phyloP scores from a whole-genome alignment of 148 eudicot species.

The Amaranthus hypochondriacus region DNA sequence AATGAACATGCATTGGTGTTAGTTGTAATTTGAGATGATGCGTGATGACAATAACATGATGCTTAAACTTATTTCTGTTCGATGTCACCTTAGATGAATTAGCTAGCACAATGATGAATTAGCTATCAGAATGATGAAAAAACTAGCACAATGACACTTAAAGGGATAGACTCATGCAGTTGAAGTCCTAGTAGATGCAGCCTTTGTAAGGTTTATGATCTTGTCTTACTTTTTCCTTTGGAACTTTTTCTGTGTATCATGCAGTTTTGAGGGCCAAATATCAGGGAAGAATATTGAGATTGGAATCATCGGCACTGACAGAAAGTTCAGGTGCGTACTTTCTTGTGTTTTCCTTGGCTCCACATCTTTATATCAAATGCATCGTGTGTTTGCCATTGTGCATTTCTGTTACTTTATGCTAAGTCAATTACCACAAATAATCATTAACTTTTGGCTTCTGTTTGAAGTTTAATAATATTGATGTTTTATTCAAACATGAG shows the following conservation, averaged over 20 bases:
- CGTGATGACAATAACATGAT: too few species aligned
- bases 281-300: conserved; percentile 90
- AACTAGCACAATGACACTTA: not conserved
- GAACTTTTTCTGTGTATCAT: not conserved
- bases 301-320: conserved; percentile 81
- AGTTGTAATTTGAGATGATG: too few species aligned
- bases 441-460: not conserved
- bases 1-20: too few species aligned
- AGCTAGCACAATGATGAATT: too few species aligned
- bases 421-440: not conserved
- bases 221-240: conserved; percentile 4
- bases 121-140: not conserved
- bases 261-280: conserved; percentile 95
- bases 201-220: not conserved
- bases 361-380: not conserved
- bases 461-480: not conserved
- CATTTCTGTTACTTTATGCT: not conserved
- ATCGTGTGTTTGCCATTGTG: not conserved
- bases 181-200: not conserved
- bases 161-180: not conserved
- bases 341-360: not conserved
- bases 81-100: too few species aligned
- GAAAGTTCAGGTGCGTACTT: conserved; percentile 60
- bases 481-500: not conserved
- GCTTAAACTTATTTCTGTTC: too few species aligned